Evolutionary conservation across 768 basidiomycete genomes (phyloP).

Genomic region (Gyrodon lividus): DNA sequence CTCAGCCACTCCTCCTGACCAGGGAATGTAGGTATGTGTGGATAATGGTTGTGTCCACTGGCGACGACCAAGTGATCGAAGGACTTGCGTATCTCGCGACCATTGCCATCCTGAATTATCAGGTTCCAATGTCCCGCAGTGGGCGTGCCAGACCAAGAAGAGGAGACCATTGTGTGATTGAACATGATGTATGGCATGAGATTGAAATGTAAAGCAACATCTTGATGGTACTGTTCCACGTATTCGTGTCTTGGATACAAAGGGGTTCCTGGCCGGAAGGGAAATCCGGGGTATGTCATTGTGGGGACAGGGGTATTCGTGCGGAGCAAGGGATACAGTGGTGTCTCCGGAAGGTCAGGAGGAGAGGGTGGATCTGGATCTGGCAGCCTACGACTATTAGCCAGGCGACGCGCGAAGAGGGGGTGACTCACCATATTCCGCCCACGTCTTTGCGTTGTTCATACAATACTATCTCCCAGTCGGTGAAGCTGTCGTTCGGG

Average conservation of each 20-base stretch:
- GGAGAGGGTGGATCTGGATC: constrained; percentile 32
- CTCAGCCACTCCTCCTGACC: constrained; percentile 49
- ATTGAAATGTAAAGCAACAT: constrained; percentile 39
- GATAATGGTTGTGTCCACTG: constrained; percentile 52
- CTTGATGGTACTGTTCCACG: constrained; percentile 45
- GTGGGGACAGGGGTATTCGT: constrained; percentile 55
- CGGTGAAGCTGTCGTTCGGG: constrained; percentile 34
- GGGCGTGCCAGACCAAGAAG: constrained; percentile 40
- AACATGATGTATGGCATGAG: constrained; percentile 39
- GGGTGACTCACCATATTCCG: constrained; percentile 46
- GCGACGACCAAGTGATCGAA: constrained; percentile 56
- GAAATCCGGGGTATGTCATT: constrained; percentile 54
- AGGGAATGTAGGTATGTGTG: constrained; percentile 41
- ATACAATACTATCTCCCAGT: constrained; percentile 49
- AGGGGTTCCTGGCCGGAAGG: constrained; percentile 46
- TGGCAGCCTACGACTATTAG: constrained; percentile 23
- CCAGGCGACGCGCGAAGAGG: background rate
- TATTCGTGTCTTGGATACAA: constrained; percentile 48
- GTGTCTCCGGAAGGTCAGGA: constrained; percentile 48
- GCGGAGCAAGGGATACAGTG: constrained; percentile 50
- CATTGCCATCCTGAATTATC: constrained; percentile 24
- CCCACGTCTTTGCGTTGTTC: constrained; percentile 50
- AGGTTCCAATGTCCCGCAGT: constrained; percentile 43
- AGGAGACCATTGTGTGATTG: constrained; percentile 38
- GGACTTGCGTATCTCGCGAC: constrained; percentile 13